phyloP scores from a whole-genome alignment of 352 stramenopile genomes.

The Pythium coloratum region DNA sequence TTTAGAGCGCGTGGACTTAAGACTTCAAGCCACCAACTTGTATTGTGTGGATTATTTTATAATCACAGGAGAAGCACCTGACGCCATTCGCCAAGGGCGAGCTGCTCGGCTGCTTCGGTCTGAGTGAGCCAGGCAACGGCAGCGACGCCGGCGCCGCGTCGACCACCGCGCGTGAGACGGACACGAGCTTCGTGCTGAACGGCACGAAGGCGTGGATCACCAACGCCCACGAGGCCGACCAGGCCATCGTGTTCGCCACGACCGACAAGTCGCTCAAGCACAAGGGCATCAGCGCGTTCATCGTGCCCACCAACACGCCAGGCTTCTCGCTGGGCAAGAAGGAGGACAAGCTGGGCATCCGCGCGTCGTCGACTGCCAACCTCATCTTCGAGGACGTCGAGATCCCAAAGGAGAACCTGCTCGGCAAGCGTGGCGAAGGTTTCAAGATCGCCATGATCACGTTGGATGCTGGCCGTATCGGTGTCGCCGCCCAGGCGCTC shows the following conservation, averaged over 20 bases:
- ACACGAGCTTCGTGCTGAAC: conserved; percentile 94
- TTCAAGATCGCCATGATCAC: conserved; percentile 94
- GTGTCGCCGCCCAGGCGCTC: conserved; percentile 94
- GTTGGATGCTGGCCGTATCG: conserved; percentile 94
- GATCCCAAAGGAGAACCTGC: conserved; percentile 89
- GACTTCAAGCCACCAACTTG: not conserved
- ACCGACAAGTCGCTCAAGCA: conserved; percentile 95
- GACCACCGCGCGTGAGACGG: conserved; percentile 86
- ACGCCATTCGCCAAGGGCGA: conserved; percentile 89
- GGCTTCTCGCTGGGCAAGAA: conserved; percentile 97
- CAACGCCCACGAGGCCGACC: conserved; percentile 92
- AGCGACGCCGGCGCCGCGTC: conserved; percentile 93
- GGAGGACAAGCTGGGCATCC: conserved; percentile 98
- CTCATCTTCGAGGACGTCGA: conserved; percentile 95
- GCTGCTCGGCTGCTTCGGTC: conserved; percentile 94
- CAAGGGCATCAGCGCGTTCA: conserved; percentile 97
- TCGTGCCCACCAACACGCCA: conserved; percentile 90
- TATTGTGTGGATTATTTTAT: not conserved
- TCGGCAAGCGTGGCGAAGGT: conserved; percentile 83
- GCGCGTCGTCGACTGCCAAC: conserved; percentile 95
- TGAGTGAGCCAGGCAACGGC: conserved; percentile 93
- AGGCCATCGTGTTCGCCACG: conserved; percentile 96
- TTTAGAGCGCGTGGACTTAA: not conserved
- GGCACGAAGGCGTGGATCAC: conserved; percentile 98
- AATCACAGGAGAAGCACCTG: conserved; percentile 68